Evolutionary conservation across 768 basidiomycete species (phyloP).

Genomic region (Albatrellus ellisii): DNA sequence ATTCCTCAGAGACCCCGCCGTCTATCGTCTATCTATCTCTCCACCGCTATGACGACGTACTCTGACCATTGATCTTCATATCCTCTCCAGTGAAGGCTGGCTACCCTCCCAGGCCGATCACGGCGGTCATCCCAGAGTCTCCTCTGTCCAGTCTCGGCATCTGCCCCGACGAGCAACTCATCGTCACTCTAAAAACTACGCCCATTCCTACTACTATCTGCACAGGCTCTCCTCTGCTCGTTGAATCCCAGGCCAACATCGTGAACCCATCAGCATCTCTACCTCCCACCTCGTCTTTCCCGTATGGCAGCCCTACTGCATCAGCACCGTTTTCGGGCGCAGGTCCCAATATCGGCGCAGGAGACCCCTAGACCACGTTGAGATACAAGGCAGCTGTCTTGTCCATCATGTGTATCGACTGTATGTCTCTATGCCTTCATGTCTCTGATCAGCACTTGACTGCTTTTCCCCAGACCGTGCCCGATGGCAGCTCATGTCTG

Average conservation of each 20-base stretch:
- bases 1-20: too few species aligned
- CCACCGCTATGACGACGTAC: too few species aligned
- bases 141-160: constrained; percentile 70
- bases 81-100: constrained; percentile 68
- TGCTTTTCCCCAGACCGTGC: constrained; percentile 46
- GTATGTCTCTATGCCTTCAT: too few species aligned
- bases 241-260: constrained; percentile 9
- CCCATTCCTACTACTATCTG: constrained; percentile 13
- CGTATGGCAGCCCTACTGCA: too few species aligned
- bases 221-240: too few species aligned
- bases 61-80: too few species aligned
- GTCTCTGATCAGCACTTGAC: constrained; percentile 2
- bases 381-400: constrained; percentile 48
- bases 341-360: constrained; percentile 13
- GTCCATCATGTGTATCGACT: constrained; percentile 56
- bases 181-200: constrained; percentile 41
- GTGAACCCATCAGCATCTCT: constrained; percentile 15
- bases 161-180: constrained; percentile 70
- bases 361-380: constrained; percentile 40
- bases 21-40: too few species aligned
- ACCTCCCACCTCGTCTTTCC: too few species aligned
- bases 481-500: constrained; percentile 93
- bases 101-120: constrained; percentile 70
- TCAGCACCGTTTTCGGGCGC: too few species aligned
- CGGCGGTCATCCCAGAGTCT: constrained; percentile 50